A percentile compares a stretch with the other conserved stretches of the same genome.
phyloP scores from a whole-genome alignment of 108 stramenopile genomes.

The Nannochloropsis oceanica region DNA sequence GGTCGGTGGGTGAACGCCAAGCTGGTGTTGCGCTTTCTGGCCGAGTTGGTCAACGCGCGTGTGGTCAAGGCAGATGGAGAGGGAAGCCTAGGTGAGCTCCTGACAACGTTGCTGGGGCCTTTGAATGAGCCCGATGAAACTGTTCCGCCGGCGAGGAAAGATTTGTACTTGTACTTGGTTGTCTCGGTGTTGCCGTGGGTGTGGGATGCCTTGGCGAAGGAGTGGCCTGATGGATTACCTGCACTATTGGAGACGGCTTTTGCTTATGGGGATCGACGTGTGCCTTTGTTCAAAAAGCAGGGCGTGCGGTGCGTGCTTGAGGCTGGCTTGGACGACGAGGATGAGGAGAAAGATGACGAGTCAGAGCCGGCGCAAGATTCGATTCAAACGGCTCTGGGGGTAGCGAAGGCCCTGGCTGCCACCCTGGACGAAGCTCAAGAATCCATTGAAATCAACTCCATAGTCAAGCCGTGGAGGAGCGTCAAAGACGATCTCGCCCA shows the following conservation, averaged over 20 bases:
- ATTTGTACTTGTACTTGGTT: not conserved
- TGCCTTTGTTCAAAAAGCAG: not conserved
- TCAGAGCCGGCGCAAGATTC: not conserved
- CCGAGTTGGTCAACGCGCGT: not conserved
- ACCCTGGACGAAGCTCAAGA: not conserved
- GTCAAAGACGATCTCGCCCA: not conserved
- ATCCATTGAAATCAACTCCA: not conserved
- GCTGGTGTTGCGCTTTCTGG: not conserved
- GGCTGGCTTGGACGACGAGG: not conserved
- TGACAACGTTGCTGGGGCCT: not conserved
- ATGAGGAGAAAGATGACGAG: not conserved
- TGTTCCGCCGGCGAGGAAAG: not conserved
- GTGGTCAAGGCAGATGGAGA: not conserved
- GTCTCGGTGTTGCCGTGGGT: not conserved
- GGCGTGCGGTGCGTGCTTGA: not conserved
- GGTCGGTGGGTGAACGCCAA: not conserved
- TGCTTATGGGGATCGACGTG: not conserved
- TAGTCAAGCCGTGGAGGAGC: not conserved
- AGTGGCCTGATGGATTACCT: not conserved
- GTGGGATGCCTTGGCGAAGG: not conserved
- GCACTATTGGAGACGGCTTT: not conserved
- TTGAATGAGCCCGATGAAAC: not conserved
- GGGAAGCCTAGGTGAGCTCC: not conserved
- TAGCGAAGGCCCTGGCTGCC: not conserved
- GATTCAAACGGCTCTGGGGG: not conserved